Conservation (phyloP, 1,139 yeast species). For the Blastobotrys capitulatus region DNA sequence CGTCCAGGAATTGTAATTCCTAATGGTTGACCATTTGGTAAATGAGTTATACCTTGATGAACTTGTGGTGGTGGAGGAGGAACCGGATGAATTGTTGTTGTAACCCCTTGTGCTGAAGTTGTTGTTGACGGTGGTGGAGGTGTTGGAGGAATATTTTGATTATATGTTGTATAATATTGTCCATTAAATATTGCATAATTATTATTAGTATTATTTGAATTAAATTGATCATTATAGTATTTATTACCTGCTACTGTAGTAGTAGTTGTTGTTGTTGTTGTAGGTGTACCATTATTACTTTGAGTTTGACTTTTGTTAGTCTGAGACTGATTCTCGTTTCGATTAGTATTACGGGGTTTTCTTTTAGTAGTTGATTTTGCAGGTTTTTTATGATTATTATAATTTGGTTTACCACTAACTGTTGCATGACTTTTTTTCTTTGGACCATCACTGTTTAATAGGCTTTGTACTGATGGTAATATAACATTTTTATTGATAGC, state of each 20-base stretch:
- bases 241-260: neutral
- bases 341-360: too few relatives aligned
- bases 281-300: slow-evolving; percentile 2
- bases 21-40: neutral
- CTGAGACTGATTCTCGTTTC: neutral
- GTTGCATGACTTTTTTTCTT: neutral
- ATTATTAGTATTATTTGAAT: neutral
- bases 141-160: neutral
- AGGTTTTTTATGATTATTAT: neutral
- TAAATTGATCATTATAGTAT: neutral
- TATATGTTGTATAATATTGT: neutral
- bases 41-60: slow-evolving; percentile 1
- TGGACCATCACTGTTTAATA: neutral
- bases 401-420: neutral
- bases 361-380: neutral
- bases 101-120: neutral
- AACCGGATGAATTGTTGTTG: neutral
- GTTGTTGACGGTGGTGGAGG: slow-evolving; percentile 1
- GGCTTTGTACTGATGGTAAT: slow-evolving; percentile 5
- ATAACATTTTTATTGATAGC: neutral
- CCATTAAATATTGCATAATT: neutral
- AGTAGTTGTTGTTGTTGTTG: neutral
- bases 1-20: slow-evolving; percentile 6
- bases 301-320: neutral
- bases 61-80: slow-evolving; percentile 2